Base-by-base conservation (phyloP, 2,329 filamentous ascomycete species). In the Teratosphaeria destructans region DNA sequence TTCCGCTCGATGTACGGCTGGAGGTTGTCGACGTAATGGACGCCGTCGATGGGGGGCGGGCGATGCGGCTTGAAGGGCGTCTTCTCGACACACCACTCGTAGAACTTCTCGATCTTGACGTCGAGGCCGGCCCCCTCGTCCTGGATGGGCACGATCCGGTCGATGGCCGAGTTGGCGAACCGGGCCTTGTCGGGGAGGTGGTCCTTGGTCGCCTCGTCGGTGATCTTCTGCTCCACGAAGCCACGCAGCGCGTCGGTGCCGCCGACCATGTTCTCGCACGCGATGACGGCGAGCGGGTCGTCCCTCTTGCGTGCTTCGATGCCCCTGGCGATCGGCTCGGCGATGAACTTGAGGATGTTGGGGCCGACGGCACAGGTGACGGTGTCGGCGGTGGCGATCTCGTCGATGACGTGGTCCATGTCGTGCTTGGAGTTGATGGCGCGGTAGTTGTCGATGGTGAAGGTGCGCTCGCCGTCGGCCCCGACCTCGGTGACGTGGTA, bases 1-100 rank as follows among this genome's bases (percentile, higher is more conserved):
- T 99, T 99, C 76, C 94, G 92, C 85, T 99, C 94, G 70, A 99
- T 97, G 79, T 93, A 99, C 60, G 94, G 94, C 72, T 86, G 83
- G 34, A 99, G 85, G 77, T 97, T 82, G 65, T 90, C 85, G 61
- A 97, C 94, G 85, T 90, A 96, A 78, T 95, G 89, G 73, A 97
- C 87, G 61, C 92, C 93, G 66, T 94, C 76, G 70, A 99, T 93
- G 19, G 83, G 77, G 5, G 91, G 92, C 67, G 84, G 82, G 58
- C 81, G 80, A 63, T 82, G 78, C 64, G 86, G 83, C 64, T 86
- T 81, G 76, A 97, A 96, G 2, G 93, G 93, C 53, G 85, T 87
- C 73, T 85, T 79, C 73, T 99, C 94, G 57, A 99, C 92, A 47
- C 94, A 93, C 94, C 94, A 99, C 80, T 99, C 94, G 79, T 90